A percentile compares a stretch with the other conserved stretches of the same genome.
Evolutionary conservation across 2,329 filamentous ascomycete genomes (phyloP).

Genomic region (Sclerotinia borealis): DNA sequence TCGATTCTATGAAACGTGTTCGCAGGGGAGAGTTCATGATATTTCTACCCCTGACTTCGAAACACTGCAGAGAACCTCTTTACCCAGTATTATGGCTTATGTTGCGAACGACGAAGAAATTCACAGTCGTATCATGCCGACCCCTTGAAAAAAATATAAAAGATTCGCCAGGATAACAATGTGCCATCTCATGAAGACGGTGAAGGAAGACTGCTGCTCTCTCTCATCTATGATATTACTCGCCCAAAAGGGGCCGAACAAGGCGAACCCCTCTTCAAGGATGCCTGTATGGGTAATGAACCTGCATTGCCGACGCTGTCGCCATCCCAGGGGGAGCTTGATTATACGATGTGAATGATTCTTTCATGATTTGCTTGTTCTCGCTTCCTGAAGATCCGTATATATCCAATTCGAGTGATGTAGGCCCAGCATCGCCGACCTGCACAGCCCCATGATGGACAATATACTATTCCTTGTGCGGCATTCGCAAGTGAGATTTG

Average conservation of each 20-base stretch:
- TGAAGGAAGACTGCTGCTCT: background rate
- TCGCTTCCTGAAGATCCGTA: background rate
- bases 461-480: background rate
- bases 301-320: background rate
- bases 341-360: background rate
- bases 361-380: background rate
- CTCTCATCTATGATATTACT: background rate
- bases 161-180: background rate
- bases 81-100: background rate
- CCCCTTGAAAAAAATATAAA: background rate
- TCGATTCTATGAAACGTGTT: constrained; percentile 1
- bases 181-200: background rate
- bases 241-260: background rate
- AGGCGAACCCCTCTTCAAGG: background rate
- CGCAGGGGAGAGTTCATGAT: background rate
- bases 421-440: background rate
- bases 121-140: background rate
- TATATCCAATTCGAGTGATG: background rate
- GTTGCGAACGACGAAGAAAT: background rate
- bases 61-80: constrained; percentile 2
- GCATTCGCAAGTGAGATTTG: background rate
- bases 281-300: background rate
- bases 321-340: background rate
- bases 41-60: background rate
- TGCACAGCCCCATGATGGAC: background rate